phyloP scores from a whole-genome alignment of 2,329 filamentous ascomycete species.

The Aspergillus quadricinctus region DNA sequence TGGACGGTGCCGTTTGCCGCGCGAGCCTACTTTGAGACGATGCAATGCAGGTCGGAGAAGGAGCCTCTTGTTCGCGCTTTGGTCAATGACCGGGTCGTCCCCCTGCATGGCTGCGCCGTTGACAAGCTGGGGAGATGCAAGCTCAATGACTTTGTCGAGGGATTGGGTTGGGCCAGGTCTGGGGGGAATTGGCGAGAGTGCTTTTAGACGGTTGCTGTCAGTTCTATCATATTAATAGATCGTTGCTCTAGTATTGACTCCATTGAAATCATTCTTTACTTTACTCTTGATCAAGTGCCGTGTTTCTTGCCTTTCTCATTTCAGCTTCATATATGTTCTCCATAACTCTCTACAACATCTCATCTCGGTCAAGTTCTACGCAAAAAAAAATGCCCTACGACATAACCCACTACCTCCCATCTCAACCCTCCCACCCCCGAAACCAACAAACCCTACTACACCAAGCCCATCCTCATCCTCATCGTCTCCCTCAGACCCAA shows the following conservation, averaged over 20 bases:
- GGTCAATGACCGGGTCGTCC: slow-evolving; percentile 78
- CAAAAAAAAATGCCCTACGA: not conserved
- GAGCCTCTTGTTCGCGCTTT: slow-evolving; percentile 75
- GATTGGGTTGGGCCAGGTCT: slow-evolving; percentile 65
- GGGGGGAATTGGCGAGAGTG: slow-evolving; percentile 74
- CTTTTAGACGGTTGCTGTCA: slow-evolving; percentile 18
- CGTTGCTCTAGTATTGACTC: not conserved
- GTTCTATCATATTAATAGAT: not conserved
- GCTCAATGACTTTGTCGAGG: slow-evolving; percentile 66
- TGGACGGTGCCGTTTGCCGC: slow-evolving; percentile 81
- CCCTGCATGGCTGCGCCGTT: slow-evolving; percentile 63
- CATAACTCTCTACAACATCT: not conserved
- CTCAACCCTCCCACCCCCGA: not conserved
- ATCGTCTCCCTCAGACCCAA: not conserved
- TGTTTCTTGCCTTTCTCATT: not conserved
- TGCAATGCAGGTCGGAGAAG: slow-evolving; percentile 54
- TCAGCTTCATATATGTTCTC: not conserved
- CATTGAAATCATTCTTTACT: not conserved
- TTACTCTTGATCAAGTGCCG: not conserved
- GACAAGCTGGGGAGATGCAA: slow-evolving; percentile 69
- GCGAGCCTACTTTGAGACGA: slow-evolving; percentile 82
- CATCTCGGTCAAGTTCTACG: not conserved
- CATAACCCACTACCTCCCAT: not conserved
- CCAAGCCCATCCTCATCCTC: slow-evolving; percentile 1
- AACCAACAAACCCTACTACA: not conserved